A percentile compares a stretch with the other conserved stretches of the same genome.
Evolutionary conservation across 352 stramenopile genomes (phyloP).

Genomic region (Phytophthora ramorum): DNA sequence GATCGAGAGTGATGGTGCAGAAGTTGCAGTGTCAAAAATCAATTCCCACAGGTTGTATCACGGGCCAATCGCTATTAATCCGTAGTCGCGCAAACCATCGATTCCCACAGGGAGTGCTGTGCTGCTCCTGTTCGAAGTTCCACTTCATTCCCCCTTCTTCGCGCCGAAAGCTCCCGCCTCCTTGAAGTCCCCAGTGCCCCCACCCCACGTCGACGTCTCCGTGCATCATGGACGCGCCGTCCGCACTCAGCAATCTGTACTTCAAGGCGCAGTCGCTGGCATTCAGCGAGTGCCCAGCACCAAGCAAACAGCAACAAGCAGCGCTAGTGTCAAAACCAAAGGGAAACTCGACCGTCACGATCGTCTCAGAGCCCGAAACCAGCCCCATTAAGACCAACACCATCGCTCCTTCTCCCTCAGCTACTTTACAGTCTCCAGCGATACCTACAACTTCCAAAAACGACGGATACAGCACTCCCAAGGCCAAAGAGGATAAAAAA

Average conservation of each 20-base stretch:
- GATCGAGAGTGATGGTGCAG: conserved; percentile 61
- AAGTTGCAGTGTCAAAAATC: conserved; percentile 57
- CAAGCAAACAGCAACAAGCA: conserved; percentile 12
- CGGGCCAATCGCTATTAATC: not conserved
- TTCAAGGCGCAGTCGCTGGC: conserved; percentile 12
- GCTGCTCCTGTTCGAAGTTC: conserved; percentile 33
- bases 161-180: conserved; percentile 6
- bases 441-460: conserved; percentile 4
- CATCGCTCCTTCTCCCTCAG: not conserved
- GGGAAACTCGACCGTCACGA: conserved; percentile 17
- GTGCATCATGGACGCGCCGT: conserved; percentile 22
- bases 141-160: conserved; percentile 25
- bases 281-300: not conserved
- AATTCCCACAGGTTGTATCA: not conserved
- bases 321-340: conserved; percentile 8
- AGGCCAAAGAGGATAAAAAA: conserved; percentile 31
- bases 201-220: not conserved
- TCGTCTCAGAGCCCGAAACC: conserved; percentile 1
- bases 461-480: conserved; percentile 35
- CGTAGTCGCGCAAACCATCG: not conserved
- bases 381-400: not conserved
- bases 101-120: not conserved
- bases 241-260: conserved; percentile 12
- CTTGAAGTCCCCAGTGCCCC: not conserved
- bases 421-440: not conserved